Percentiles rank a stretch among this genome's conserved stretches.
phyloP scores from a whole-genome alignment of 2,329 filamentous ascomycete genomes.

The Botryotinia narcissicola region DNA sequence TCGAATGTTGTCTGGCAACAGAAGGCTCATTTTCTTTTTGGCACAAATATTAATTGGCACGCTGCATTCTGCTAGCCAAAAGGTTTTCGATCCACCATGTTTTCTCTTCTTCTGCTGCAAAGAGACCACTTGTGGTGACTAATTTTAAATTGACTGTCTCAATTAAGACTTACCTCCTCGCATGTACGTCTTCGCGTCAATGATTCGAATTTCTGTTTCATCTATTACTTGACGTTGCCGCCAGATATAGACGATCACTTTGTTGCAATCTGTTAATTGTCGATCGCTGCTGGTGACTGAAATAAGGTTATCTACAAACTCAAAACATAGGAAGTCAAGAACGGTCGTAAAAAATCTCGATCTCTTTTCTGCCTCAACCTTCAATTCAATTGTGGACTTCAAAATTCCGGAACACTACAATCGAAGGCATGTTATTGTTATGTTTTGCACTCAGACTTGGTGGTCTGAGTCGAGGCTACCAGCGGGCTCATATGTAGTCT shows the following conservation, averaged over 20 bases:
- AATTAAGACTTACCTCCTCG: no score
- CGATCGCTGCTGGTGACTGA: neutral
- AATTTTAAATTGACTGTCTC: no score
- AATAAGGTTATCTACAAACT: neutral
- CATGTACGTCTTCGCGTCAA: neutral
- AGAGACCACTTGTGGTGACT: no score
- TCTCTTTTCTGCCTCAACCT: neutral
- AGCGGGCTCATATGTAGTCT: neutral
- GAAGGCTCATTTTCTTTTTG: no score
- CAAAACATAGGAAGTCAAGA: neutral
- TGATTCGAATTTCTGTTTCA: no score
- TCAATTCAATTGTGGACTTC: neutral
- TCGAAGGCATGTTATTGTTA: neutral
- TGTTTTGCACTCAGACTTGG: neutral
- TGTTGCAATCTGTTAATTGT: neutral
- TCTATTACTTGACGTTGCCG: neutral
- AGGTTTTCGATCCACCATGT: no score
- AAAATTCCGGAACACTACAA: neutral
- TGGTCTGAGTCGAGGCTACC: neutral
- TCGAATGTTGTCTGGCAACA: no score
- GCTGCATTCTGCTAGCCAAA: no score
- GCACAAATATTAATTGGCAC: no score
- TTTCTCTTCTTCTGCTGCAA: no score
- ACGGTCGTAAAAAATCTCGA: neutral
- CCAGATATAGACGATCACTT: neutral